phyloP scores from a whole-genome alignment of 129 eudicot species.

The Chrysanthemum lavandulifolium region DNA sequence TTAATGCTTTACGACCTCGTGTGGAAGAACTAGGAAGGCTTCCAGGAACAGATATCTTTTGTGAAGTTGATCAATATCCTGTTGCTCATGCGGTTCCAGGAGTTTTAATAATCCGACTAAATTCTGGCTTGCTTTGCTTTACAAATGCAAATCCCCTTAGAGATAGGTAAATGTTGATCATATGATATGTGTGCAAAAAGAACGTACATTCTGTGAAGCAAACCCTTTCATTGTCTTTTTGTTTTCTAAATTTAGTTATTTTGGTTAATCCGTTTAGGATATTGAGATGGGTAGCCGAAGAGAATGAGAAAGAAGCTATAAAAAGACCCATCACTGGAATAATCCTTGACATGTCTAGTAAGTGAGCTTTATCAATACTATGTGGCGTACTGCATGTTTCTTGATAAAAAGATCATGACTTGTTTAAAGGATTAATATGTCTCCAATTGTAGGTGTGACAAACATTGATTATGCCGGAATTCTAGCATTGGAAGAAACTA shows the following conservation, averaged over 20 bases:
- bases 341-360: slow-evolving; percentile 68
- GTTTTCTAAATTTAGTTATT: neutral
- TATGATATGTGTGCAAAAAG: neutral
- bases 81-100: slow-evolving; percentile 67
- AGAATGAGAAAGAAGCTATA: slow-evolving; percentile 30
- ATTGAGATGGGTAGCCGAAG: slow-evolving; percentile 38
- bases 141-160: slow-evolving; percentile 79
- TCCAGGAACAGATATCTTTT: slow-evolving; percentile 68
- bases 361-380: slow-evolving; percentile 17
- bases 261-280: slow-evolving; percentile 36
- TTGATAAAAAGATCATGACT: neutral
- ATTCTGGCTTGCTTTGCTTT: slow-evolving; percentile 75
- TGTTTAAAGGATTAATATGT: slow-evolving; percentile 1
- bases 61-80: slow-evolving; percentile 76
- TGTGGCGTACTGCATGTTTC: neutral
- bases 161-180: slow-evolving; percentile 62
- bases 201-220: neutral
- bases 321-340: slow-evolving; percentile 39
- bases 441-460: slow-evolving; percentile 37
- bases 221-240: neutral
- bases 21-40: slow-evolving; percentile 66
- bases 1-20: slow-evolving; percentile 57
- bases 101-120: slow-evolving; percentile 62
- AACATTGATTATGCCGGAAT: slow-evolving; percentile 60
- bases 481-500: slow-evolving; percentile 50